These are phyloP conservation scores for Hirschfeldia incana DNA, from an alignment of 345 rosid genomes.

Conservation along the genomic window DNA sequence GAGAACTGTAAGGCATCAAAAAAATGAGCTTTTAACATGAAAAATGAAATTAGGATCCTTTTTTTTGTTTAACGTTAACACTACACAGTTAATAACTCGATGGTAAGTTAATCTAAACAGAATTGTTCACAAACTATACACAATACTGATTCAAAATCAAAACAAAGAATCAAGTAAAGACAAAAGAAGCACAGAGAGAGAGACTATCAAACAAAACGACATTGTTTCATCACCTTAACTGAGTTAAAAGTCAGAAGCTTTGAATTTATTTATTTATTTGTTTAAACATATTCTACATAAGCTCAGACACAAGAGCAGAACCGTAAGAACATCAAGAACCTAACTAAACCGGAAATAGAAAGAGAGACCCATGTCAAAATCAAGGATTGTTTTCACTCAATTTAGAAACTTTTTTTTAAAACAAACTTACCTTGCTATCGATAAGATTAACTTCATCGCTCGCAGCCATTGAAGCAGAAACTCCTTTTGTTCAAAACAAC, in stretches of 20 bases:
- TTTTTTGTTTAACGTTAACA: no score
- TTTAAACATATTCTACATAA: background rate
- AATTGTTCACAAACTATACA: background rate
- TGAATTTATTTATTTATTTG: background rate
- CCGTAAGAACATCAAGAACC: conserved; percentile 3
- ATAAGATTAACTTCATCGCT: conserved; percentile 64
- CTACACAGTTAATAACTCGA: no score
- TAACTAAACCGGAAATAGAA: conserved; percentile 25
- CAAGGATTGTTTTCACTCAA: background rate
- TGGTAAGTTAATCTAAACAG: no score
- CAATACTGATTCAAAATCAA: background rate
- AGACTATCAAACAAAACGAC: conserved; percentile 28
- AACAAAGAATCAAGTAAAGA: background rate
- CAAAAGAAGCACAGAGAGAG: background rate
- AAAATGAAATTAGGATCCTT: no score
- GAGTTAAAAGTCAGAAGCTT: conserved; percentile 10
- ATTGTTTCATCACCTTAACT: conserved; percentile 26
- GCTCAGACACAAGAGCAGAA: conserved; percentile 22
- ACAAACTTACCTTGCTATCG: conserved; percentile 60
- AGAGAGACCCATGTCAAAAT: conserved; percentile 32
- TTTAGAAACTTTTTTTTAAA: background rate
- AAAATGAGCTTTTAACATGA: no score
- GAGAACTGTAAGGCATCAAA: no score
- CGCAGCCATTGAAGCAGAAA: conserved; percentile 57
- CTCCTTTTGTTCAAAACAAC: background rate